Evolutionary conservation across 495 filamentous ascomycete genomes (phyloP), one percentile per base, ranked within the genome.

Genomic region (Aspergillus incahuasiensis): DNA sequence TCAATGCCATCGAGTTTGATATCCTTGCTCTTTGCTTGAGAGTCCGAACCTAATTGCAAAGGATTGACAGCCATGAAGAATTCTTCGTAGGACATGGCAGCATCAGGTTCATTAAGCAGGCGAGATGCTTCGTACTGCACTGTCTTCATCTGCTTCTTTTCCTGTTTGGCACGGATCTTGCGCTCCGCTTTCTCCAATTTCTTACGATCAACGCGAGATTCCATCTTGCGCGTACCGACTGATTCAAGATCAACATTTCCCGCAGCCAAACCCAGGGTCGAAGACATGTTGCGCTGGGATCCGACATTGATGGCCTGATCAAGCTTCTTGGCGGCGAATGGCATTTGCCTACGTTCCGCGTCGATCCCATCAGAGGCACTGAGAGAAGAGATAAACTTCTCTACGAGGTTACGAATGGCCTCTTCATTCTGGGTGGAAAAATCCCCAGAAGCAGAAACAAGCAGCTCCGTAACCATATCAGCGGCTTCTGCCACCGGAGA

Each of bases 1-100:
- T 99, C 94, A 64, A 96, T 86, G 57, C 89, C 87, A 63, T 99
- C 94, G 57, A 99, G 76, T 77, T 97, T 99, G 77, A 99, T 95
- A 70, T 99, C 94, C 79, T 99, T 99, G 70, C 92, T 96, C 86
- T 97, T 97, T 11, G 74, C 68, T 54, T 84, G 73, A 51, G 80
- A 71, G 58, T 86, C 85, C n/a, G 82, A 73, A 42, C 90, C 92
- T 57, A 97, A 61, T 63, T 96, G 94, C 40, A 99, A 78, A 39
- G 94, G 94, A 69, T 99, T 99, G 76, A 99, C 94, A 39, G 88
- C 84, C 94, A 99, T 97, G 79, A 91, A 99, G 76, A 99, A 97
- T 67, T 99, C 95, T 69, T 99, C 94, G 70, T 99, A 99, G 4
- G 89, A 90, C 80, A 96, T 86, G n/a, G 91, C 76, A 59, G 89